Evolutionary conservation across 2,329 filamentous ascomycete species (phyloP).

Genomic region (Metarhizium anisopliae): DNA sequence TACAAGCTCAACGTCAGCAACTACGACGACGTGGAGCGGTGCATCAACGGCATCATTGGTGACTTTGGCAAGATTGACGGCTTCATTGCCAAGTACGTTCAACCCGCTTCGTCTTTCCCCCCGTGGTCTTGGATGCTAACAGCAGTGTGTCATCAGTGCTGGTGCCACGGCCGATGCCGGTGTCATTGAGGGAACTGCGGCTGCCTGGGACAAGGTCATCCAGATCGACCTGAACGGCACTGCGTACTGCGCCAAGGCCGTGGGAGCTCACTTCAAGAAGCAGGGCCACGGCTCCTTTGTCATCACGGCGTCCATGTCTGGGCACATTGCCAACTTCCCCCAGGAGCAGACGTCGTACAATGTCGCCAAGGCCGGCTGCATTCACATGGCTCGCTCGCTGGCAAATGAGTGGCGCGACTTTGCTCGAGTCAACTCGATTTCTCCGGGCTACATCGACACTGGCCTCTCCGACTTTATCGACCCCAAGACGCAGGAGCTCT

Average conservation of each 20-base stretch:
- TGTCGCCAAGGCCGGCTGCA: constrained; percentile 50
- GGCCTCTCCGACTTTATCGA: constrained; percentile 60
- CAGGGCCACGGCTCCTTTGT: constrained; percentile 57
- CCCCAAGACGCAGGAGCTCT: constrained; percentile 58
- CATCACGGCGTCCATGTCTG: constrained; percentile 62
- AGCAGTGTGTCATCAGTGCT: constrained; percentile 29
- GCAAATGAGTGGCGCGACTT: constrained; percentile 63
- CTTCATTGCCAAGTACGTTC: constrained; percentile 64
- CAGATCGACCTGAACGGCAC: constrained; percentile 57
- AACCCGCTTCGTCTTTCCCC: constrained; percentile 32
- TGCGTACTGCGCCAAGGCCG: constrained; percentile 58
- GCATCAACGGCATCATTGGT: constrained; percentile 53
- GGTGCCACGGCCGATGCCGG: constrained; percentile 61
- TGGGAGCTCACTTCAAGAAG: constrained; percentile 55
- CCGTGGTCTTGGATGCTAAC: not conserved
- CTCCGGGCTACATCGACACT: constrained; percentile 60
- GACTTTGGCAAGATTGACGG: constrained; percentile 69
- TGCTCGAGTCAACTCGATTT: constrained; percentile 57
- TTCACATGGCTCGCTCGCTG: constrained; percentile 34
- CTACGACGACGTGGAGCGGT: constrained; percentile 39
- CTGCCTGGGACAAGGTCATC: constrained; percentile 58
- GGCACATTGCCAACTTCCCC: constrained; percentile 61
- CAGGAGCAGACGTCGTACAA: constrained; percentile 62
- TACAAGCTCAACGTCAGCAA: constrained; percentile 52
- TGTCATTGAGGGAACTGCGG: constrained; percentile 57